phyloP scores from a whole-genome alignment of 257 asterid genomes.

The Dorcoceras hygrometricum region DNA sequence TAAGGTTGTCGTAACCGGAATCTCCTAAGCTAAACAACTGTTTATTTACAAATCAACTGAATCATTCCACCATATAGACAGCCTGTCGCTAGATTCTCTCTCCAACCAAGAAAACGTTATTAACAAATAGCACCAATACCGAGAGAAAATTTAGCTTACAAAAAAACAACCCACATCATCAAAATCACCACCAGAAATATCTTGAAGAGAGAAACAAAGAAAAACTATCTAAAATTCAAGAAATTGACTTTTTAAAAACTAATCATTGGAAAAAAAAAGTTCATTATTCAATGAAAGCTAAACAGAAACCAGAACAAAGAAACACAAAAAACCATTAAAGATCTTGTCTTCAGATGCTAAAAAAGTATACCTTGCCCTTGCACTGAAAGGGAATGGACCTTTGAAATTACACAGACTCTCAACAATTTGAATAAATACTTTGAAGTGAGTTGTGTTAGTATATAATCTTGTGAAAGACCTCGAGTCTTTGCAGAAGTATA shows the following conservation, averaged over 20 bases:
- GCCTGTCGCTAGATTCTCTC: conserved; percentile 26
- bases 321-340: background rate
- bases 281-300: conserved; percentile 9
- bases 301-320: background rate
- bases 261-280: background rate
- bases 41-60: conserved; percentile 25
- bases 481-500: conserved; percentile 33
- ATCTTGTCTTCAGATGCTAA: conserved; percentile 9
- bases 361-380: conserved; percentile 33
- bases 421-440: conserved; percentile 8
- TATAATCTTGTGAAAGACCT: conserved; percentile 22
- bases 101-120: conserved; percentile 20
- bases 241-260: too few relatives aligned
- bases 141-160: background rate
- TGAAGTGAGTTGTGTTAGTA: conserved; percentile 12
- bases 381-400: conserved; percentile 1
- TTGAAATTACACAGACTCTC: conserved; percentile 14
- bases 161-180: conserved; percentile 30
- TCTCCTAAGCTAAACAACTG: conserved; percentile 22
- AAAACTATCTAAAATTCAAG: background rate
- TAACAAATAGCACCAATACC: conserved; percentile 10
- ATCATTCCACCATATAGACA: conserved; percentile 24
- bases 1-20: conserved; percentile 19
- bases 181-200: conserved; percentile 4
- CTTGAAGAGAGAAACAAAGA: background rate